phyloP scores from a whole-genome alignment of 2,329 filamentous ascomycete species.

The Calonectria leucothoes region DNA sequence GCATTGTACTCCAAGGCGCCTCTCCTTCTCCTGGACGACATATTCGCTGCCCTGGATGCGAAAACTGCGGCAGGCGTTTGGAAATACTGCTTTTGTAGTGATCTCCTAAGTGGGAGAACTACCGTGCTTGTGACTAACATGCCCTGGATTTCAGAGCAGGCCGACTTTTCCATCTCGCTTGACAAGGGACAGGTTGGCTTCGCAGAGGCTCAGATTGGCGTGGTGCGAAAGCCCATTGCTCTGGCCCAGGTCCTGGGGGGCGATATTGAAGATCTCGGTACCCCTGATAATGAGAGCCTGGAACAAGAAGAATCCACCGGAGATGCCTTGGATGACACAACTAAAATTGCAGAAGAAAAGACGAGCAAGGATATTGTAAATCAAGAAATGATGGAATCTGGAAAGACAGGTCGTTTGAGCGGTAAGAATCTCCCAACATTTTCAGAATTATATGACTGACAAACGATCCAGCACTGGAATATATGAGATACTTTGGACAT shows the following conservation, averaged over 20 bases:
- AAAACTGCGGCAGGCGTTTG: conserved; percentile 68
- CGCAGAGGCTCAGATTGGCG: conserved; percentile 58
- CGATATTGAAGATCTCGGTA: conserved; percentile 49
- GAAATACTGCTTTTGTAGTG: conserved; percentile 67
- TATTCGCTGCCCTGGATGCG: conserved; percentile 70
- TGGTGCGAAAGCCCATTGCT: conserved; percentile 57
- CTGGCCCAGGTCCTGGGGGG: conserved; percentile 52
- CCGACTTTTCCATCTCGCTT: conserved; percentile 59
- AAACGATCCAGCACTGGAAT: conserved; percentile 55
- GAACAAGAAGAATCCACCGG: conserved; percentile 41
- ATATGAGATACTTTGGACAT: conserved; percentile 63
- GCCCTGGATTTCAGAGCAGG: conserved; percentile 63
- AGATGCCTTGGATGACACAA: conserved; percentile 43
- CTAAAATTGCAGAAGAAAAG: conserved; percentile 51
- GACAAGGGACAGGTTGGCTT: conserved; percentile 58
- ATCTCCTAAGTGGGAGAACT: conserved; percentile 65
- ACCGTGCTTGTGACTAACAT: conserved; percentile 68
- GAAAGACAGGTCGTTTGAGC: conserved; percentile 56
- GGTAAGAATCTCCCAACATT: conserved; percentile 47
- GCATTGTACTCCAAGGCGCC: conserved; percentile 68
- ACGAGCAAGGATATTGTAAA: conserved; percentile 56
- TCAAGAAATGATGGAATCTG: conserved; percentile 60
- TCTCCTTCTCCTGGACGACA: conserved; percentile 67
- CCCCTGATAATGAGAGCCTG: conserved; percentile 35
- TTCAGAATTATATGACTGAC: background rate